Percentiles rank a stretch among this genome's conserved stretches.
Conservation (phyloP, 2,329 filamentous ascomycete genomes). For the Stemphylium vesicarium region DNA sequence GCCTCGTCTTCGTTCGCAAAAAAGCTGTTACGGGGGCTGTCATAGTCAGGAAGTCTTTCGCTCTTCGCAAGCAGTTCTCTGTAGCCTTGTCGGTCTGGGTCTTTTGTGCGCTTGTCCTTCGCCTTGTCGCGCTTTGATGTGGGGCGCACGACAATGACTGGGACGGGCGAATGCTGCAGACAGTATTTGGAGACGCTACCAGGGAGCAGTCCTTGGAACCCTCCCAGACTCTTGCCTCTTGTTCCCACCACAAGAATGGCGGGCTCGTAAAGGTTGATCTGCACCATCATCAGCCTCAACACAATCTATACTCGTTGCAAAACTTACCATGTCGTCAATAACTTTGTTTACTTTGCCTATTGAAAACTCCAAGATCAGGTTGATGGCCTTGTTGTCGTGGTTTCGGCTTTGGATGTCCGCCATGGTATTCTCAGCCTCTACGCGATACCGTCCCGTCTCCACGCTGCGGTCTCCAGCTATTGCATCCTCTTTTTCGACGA, state of each 20-base stretch:
- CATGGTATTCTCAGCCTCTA: conserved; percentile 77
- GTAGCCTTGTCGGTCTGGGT: conserved; percentile 78
- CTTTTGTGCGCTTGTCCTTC: conserved; percentile 81
- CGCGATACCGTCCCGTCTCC: conserved; percentile 73
- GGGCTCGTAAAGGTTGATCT: conserved; percentile 92
- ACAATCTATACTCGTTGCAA: background rate
- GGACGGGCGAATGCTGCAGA: conserved; percentile 89
- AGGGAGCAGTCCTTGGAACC: conserved; percentile 83
- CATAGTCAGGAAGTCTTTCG: conserved; percentile 60
- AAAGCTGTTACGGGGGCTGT: conserved; percentile 54
- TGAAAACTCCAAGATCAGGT: conserved; percentile 83
- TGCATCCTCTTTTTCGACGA: conserved; percentile 82
- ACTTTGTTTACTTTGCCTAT: conserved; percentile 89
- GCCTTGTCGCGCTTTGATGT: conserved; percentile 88
- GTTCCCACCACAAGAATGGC: conserved; percentile 92
- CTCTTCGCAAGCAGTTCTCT: conserved; percentile 75
- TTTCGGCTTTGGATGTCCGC: conserved; percentile 81
- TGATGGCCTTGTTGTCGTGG: conserved; percentile 80
- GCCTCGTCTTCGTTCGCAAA: conserved; percentile 52
- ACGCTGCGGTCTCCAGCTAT: conserved; percentile 66
- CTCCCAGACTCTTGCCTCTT: conserved; percentile 80
- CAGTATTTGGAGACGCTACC: conserved; percentile 95
- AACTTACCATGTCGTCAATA: conserved; percentile 84
- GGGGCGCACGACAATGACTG: conserved; percentile 89
- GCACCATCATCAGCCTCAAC: conserved; percentile 12